Base-by-base conservation (phyloP, 805 yeast species). In the Wickerhamomyces tratensis region DNA sequence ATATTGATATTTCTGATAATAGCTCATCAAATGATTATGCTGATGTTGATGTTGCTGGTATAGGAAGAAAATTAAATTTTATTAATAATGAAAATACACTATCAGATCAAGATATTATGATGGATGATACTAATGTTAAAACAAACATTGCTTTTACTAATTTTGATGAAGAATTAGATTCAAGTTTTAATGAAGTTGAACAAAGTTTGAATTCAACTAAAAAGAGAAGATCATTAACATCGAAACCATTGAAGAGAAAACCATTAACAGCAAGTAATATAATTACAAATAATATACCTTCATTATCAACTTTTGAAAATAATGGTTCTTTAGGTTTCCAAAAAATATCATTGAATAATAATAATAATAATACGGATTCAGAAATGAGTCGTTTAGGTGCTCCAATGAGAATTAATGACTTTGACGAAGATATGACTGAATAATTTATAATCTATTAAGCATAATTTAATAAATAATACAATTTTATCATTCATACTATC, bases 161-260 rank as follows among this genome's bases (percentile, higher is more conserved):
- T 10, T 7, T 33, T 33, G 35, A 15, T 14, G 26, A 35, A 8
- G 36, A 35, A 11, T 36, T 43, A 27, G 55, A 54, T 13, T 51
- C 46, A 15, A 52, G 52, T 29, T 44, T 46, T 14, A 35, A 49
- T 6, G 54, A 51, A 25, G 11, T 47, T 5, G 54, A 49, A 30
- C 42, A 43, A 29, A 45, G 45, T 5, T 40, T 52, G 15, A 41
- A 49, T 3, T 41, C 46, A 1, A 40, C 48, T 7, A 49, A 46
- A 36, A 55, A 51, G 45, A 46, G 55, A 35, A 49, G 43, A 39
- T 54, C 61, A 5, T 44, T 56, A 25, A 55, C 61, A 1, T 52
- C 58, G 2, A 47, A 43, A 30, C 14, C 49, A 15, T 45, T 56
- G 41, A 52, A 47, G 37, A 31, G 34, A 31, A 31, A 12, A 31